Evolutionary conservation across 2,329 filamentous ascomycete species (phyloP), one percentile per base, ranked within the genome.

Genomic region (Colletotrichum sp.): DNA sequence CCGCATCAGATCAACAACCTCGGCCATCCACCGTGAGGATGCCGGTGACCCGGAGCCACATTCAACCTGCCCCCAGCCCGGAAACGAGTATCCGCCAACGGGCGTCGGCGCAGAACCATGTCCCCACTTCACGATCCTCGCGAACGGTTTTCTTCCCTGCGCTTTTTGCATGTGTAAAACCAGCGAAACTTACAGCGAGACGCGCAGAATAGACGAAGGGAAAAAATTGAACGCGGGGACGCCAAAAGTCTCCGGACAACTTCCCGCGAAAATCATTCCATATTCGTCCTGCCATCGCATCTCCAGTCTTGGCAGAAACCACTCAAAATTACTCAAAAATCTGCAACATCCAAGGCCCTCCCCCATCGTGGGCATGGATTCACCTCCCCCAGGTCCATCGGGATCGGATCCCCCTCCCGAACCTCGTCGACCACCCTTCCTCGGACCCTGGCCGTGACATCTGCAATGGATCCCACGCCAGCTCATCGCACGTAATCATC

Each of bases 21-120:
- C 73, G 73, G 73, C 73, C 73, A 76, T 72, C 57, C 55, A 64
- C 63, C 73, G 73, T 65, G 73, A 39, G 36, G 36, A 39, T 39
- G 36, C 57, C 64, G 72, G 55, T 57, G 34, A 52, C 26, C 69
- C 63, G 73, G 73, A 39, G 60, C 52, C 34, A 62, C 55, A 32
- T 34, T 64, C 44, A 39, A 24, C 44, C 21, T 18, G 12, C 60
- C 60, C 30, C 39, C 34, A 16, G 59, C 10, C 39, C 57, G 36
- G 39, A 34, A 36, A 26, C 18, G 21, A 66, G 24, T 60, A 36
- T 67, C 68, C 72, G 67, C 67, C 32, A 18, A 32, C 67, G 67
- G 67, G 67, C 67, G 55, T 69, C 67, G 67, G 67, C 21, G 67
- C 55, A 62, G 24, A 18, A 39, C n/a, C n/a, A 30, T 21, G 55